These are phyloP conservation scores for Peribolospora baueri DNA, from an alignment of 768 basidiomycete genomes.

Conservation along the genomic window DNA sequence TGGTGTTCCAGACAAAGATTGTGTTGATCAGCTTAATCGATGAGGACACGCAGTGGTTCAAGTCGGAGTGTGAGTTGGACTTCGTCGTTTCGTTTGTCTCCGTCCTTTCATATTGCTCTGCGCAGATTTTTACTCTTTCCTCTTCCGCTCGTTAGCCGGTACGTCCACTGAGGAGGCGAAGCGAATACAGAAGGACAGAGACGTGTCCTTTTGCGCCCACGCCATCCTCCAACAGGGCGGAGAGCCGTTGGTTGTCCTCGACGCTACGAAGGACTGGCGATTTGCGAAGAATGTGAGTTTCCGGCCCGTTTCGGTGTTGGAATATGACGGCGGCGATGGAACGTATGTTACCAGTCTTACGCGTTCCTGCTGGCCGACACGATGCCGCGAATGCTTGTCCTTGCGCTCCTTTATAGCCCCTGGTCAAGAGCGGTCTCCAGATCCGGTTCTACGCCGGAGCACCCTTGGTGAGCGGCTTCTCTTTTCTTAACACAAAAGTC, in stretches of 20 bases:
- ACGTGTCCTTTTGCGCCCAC: constrained; percentile 59
- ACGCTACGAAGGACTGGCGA: constrained; percentile 61
- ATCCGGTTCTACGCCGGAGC: constrained; percentile 81
- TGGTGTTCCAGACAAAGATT: constrained; percentile 74
- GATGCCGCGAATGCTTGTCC: background rate
- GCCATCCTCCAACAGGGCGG: constrained; percentile 53
- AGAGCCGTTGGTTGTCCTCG: constrained; percentile 66
- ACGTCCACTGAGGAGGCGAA: background rate
- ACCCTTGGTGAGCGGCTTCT: constrained; percentile 35
- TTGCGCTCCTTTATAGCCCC: constrained; percentile 27
- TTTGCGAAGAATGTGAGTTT: constrained; percentile 22
- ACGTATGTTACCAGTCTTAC: background rate
- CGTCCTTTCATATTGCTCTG: too few relatives aligned
- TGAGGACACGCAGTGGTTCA: constrained; percentile 58
- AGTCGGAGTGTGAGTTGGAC: constrained; percentile 48
- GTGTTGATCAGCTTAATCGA: constrained; percentile 67
- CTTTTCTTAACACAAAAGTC: too few relatives aligned
- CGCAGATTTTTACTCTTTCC: too few relatives aligned
- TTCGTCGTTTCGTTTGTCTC: background rate
- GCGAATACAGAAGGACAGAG: constrained; percentile 17
- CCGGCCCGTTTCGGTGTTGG: too few relatives aligned
- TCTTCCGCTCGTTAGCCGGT: too few relatives aligned
- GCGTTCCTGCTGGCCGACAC: too few relatives aligned
- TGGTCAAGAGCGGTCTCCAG: constrained; percentile 38
- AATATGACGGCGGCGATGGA: constrained; percentile 12